Evolutionary conservation across 2,329 filamentous ascomycete genomes (phyloP).

Genomic region (Colletotrichum sp.): DNA sequence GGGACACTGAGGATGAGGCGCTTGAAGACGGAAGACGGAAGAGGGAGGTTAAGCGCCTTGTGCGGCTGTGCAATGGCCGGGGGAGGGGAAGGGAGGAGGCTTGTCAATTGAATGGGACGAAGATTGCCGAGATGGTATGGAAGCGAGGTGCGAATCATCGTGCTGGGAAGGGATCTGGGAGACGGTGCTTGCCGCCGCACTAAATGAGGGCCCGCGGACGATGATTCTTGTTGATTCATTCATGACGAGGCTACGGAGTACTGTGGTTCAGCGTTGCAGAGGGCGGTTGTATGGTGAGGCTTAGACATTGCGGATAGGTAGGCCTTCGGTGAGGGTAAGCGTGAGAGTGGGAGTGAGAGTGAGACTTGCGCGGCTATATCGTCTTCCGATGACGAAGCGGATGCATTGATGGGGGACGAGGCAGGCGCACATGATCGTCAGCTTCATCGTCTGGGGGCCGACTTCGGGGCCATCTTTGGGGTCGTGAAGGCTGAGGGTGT

Average conservation of each 20-base stretch:
- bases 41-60: constrained; percentile 5
- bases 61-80: constrained; percentile 15
- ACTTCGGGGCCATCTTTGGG: constrained; percentile 7
- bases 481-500: not conserved
- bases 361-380: not conserved
- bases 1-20: not conserved
- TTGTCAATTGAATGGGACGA: not conserved
- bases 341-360: not conserved
- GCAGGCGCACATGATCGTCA: not conserved
- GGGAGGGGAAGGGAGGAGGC: not conserved
- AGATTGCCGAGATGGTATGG: not conserved
- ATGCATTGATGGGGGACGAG: not conserved
- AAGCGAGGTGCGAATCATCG: not conserved
- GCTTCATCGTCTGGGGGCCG: constrained; percentile 1
- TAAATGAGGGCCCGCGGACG: not conserved
- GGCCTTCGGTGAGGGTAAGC: not conserved
- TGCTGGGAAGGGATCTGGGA: not conserved
- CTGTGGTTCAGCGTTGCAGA: not conserved
- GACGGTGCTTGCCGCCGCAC: not conserved
- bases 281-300: not conserved
- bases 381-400: not conserved
- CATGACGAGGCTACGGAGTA: not conserved
- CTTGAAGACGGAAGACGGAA: not conserved
- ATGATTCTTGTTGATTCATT: not conserved
- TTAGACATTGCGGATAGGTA: not conserved